phyloP scores from a whole-genome alignment of 495 filamentous ascomycete species.

The Friedmanniomyces simplex region DNA sequence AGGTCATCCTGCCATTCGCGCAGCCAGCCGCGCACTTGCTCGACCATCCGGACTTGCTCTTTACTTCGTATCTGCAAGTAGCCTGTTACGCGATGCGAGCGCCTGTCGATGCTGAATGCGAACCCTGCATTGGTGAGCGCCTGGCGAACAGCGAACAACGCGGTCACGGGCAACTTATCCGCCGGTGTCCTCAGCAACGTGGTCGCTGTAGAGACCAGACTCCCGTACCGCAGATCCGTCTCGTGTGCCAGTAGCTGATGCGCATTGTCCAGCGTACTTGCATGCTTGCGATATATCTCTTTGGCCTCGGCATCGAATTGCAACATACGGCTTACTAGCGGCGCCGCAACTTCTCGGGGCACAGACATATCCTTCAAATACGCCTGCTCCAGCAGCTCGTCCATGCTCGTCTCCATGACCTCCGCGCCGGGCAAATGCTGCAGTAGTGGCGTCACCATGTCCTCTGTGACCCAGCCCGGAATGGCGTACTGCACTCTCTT shows the following conservation, averaged over 20 bases:
- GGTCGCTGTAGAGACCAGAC: conserved; percentile 8
- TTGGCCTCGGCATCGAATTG: conserved; percentile 42
- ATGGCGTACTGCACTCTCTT: conserved; percentile 49
- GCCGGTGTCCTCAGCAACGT: conserved; percentile 7
- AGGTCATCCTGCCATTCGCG: conserved; percentile 45
- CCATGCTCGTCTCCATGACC: conserved; percentile 31
- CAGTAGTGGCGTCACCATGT: conserved; percentile 48
- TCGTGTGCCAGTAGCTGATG: conserved; percentile 31
- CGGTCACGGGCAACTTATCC: conserved; percentile 17
- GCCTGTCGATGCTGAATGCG: conserved; percentile 36
- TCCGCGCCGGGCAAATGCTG: conserved; percentile 49
- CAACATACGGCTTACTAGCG: conserved; percentile 43
- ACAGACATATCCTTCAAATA: conserved; percentile 39
- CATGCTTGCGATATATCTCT: conserved; percentile 37
- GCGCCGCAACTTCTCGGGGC: conserved; percentile 41
- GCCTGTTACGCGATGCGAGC: conserved; percentile 32
- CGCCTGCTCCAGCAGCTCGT: conserved; percentile 32
- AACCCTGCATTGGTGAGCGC: conserved; percentile 47
- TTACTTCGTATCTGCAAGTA: conserved; percentile 40
- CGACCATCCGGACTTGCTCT: conserved; percentile 35
- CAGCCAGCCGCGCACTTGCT: conserved; percentile 46
- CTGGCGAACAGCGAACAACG: conserved; percentile 60
- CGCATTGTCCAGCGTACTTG: conserved; percentile 31
- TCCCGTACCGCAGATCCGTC: conserved; percentile 36
- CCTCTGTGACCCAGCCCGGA: conserved; percentile 48